These are phyloP conservation scores for Trichomonascaceae sp. DNA, from an alignment of 1,139 yeast species.

Conservation along the genomic window DNA sequence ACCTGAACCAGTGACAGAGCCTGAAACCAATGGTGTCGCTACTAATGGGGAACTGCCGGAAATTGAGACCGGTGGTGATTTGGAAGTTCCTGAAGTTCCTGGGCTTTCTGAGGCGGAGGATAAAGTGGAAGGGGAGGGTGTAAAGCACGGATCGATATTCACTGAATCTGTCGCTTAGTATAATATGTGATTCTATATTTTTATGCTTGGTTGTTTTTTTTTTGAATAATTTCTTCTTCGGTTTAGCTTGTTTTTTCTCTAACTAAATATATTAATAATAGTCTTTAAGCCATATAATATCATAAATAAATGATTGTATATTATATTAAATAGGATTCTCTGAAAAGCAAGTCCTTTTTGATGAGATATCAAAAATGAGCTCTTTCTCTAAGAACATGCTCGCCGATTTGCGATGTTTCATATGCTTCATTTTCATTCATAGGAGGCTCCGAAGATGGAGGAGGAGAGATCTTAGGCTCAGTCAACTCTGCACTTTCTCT, in stretches of 20 bases:
- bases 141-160: background rate
- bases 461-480: background rate
- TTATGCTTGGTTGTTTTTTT: background rate
- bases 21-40: background rate
- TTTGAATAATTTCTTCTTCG: slow-evolving; percentile 4
- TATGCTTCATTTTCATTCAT: slow-evolving; percentile 16
- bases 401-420: slow-evolving; percentile 15
- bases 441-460: slow-evolving; percentile 11
- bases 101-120: slow-evolving; percentile 1
- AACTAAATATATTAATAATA: slow-evolving; percentile 5
- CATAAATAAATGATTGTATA: background rate
- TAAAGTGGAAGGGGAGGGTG: background rate
- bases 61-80: background rate
- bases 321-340: background rate
- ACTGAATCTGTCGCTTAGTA: background rate
- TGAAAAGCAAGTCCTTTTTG: background rate
- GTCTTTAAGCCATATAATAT: slow-evolving; percentile 4
- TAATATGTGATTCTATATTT: background rate
- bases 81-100: background rate
- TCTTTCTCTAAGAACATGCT: slow-evolving; percentile 13
- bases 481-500: slow-evolving; percentile 1
- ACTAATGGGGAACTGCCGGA: background rate
- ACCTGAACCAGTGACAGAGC: background rate
- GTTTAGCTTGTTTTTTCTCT: slow-evolving; percentile 10
- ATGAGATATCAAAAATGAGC: background rate